Evolutionary conservation across 129 eudicot species (phyloP), one percentile per base, ranked within the genome.

Genomic region (Silybum marianum): DNA sequence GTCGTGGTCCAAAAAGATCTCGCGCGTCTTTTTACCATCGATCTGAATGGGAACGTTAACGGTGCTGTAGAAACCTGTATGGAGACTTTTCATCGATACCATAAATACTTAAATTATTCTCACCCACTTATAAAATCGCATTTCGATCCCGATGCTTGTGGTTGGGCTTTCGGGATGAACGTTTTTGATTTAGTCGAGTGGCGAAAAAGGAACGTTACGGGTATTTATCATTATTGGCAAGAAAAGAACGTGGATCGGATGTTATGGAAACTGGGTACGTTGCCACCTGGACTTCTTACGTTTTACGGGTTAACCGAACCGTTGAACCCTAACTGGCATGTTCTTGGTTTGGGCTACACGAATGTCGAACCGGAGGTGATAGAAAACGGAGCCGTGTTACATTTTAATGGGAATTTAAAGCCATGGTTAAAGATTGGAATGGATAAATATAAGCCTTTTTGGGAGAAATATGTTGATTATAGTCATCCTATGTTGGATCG

Each of bases 21-120:
- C 25, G 78, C 95, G 0, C 85, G 85, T 62, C 75, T 88, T 38
- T 91, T 91, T 80, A 38, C 88, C 12, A 71, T 80, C 14, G 95
- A 90, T 74, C 76, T 90, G 68, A 86, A 88, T 0, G 89, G 90
- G 1, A 90, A 90, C 60, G 95, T 91, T 1, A 91, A 91, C 67
- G 95, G 95, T 4, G 95, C 95, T 0, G 95, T 91, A 0, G 96
- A 91, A 88, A 91, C 96, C 10, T 91, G 96, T 85, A 91, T 87
- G 93, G 93, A 91, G 85, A 91, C 91, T 26, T 91, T 91, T 71
- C 96, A 91, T 54, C 78, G 93, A 73, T 91, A 91, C 75, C 96
- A 91, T 83, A 87, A 91, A 86, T 91, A 89, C 82, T 79, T 89
- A 81, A 91, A 91, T 62, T 91, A 89, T 65, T 89, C 96, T 42